Percentiles rank a stretch among this genome's conserved stretches.
Conservation (phyloP, 345 rosid species). For the Salix brachista region DNA sequence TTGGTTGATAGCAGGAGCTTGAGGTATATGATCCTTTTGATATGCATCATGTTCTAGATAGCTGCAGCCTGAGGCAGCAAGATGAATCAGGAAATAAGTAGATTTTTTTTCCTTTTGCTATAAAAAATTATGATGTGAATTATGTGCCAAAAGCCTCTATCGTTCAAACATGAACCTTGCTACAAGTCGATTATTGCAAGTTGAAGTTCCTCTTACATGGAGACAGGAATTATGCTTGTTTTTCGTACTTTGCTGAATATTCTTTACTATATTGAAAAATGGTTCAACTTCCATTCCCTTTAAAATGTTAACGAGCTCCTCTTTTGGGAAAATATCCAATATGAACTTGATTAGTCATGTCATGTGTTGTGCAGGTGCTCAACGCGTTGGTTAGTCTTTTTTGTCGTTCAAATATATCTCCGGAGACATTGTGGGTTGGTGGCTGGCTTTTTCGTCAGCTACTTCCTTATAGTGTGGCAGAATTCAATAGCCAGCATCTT, state of each 20-base stretch:
- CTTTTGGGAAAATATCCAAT: neutral
- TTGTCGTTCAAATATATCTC: constrained; percentile 77
- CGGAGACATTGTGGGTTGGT: constrained; percentile 93
- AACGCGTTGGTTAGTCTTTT: constrained; percentile 83
- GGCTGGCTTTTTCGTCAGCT: constrained; percentile 98
- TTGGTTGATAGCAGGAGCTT: no score
- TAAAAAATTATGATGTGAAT: neutral
- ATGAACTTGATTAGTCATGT: neutral
- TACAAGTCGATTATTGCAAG: neutral
- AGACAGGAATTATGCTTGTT: neutral
- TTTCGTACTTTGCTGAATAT: neutral
- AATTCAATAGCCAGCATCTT: constrained; percentile 76
- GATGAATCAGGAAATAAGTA: neutral
- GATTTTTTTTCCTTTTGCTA: neutral
- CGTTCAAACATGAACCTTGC: neutral
- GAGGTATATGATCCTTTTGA: no score
- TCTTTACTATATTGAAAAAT: neutral
- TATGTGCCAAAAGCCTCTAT: neutral
- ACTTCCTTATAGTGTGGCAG: constrained; percentile 84
- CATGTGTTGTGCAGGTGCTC: constrained; percentile 52
- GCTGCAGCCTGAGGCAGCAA: neutral
- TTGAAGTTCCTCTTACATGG: neutral
- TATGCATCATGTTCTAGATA: no score
- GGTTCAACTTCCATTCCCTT: neutral
- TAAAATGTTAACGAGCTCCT: neutral